phyloP scores from a whole-genome alignment of 768 basidiomycete species.

The Leucocoprinus leucothites region DNA sequence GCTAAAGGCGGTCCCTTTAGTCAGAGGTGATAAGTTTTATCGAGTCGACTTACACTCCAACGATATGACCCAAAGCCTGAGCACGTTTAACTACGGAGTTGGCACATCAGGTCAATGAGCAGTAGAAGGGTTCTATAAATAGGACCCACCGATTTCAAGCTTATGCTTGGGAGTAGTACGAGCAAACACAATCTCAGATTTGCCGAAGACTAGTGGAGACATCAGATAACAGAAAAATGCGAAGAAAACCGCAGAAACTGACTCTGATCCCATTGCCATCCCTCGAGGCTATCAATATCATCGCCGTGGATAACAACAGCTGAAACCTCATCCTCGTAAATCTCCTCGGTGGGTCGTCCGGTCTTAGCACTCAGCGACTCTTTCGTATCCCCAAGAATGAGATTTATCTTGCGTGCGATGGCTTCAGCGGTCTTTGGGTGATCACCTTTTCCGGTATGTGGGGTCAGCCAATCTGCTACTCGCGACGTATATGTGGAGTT shows the following conservation, averaged over 20 bases:
- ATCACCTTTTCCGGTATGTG: conserved; percentile 40
- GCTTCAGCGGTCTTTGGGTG: conserved; percentile 75
- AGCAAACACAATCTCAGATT: conserved; percentile 70
- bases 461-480: neutral
- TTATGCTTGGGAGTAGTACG: conserved; percentile 73
- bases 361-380: conserved; percentile 59
- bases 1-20: conserved; percentile 25
- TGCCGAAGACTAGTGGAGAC: conserved; percentile 49
- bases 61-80: conserved; percentile 67
- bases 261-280: conserved; percentile 78
- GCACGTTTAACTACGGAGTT: conserved; percentile 55
- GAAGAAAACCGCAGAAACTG: conserved; percentile 17
- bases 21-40: neutral
- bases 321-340: conserved; percentile 66
- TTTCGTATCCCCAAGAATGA: conserved; percentile 64
- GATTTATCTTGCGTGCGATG: conserved; percentile 69
- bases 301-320: conserved; percentile 71
- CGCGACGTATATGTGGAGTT: neutral
- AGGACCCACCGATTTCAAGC: conserved; percentile 58
- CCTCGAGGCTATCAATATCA: conserved; percentile 60
- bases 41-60: conserved; percentile 54
- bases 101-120: neutral
- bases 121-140: neutral
- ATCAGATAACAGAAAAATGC: conserved; percentile 1
- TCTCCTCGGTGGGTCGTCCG: conserved; percentile 48